phyloP scores from a whole-genome alignment of 2,329 filamentous ascomycete species.

The Sclerotinia trifoliorum region DNA sequence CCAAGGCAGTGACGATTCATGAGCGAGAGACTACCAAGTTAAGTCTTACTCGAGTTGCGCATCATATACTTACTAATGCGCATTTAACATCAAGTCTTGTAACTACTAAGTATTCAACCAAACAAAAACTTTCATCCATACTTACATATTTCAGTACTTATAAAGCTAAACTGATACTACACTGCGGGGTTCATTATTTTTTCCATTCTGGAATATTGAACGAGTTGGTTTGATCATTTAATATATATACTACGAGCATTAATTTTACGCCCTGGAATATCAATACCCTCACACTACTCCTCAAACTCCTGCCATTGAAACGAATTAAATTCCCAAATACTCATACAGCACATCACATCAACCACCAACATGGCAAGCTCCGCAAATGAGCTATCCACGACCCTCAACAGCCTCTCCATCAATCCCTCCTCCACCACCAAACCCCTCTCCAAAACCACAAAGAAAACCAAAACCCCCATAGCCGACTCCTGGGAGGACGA shows the following conservation, averaged over 20 bases:
- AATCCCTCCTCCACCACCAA: constrained; percentile 15
- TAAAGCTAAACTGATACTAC: no score
- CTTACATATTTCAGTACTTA: no score
- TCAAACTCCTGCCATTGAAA: no score
- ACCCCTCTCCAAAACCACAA: constrained; percentile 12
- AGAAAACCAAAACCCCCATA: constrained; percentile 46
- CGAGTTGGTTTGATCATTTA: background rate
- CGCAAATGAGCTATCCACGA: constrained; percentile 30
- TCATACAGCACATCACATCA: background rate
- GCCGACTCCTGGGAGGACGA: constrained; percentile 81
- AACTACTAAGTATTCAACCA: no score
- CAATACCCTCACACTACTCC: no score
- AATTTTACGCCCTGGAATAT: background rate
- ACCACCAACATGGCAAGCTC: constrained; percentile 16
- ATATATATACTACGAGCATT: background rate
- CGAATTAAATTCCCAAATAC: background rate
- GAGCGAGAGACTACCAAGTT: background rate
- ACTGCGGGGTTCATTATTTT: background rate
- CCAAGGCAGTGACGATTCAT: background rate
- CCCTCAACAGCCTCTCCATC: constrained; percentile 30
- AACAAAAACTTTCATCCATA: no score
- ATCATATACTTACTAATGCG: no score
- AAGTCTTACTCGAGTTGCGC: no score
- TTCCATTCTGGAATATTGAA: background rate
- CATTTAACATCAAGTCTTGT: no score